These are phyloP conservation scores for Arabidopsis suecica DNA, from an alignment of 345 rosid genomes.

Conservation along the genomic window DNA sequence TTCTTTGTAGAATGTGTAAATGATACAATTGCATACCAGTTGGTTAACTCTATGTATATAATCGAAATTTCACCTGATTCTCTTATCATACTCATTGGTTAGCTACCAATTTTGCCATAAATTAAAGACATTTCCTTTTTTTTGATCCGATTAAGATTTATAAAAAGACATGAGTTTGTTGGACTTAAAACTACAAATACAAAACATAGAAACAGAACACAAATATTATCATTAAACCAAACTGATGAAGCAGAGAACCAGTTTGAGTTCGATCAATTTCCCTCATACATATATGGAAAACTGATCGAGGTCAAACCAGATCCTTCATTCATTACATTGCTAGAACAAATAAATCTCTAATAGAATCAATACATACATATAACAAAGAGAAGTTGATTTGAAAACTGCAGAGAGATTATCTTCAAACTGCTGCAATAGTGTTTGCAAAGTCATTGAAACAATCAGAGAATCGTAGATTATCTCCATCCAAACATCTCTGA, in stretches of 20 bases:
- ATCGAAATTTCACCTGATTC: too few species aligned
- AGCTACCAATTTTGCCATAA: not conserved
- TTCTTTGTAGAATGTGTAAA: too few species aligned
- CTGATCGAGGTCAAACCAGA: slow-evolving; percentile 6
- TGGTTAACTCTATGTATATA: too few species aligned
- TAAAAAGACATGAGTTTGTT: not conserved
- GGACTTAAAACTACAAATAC: not conserved
- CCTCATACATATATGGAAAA: not conserved
- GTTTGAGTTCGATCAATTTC: slow-evolving; percentile 13
- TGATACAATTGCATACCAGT: too few species aligned
- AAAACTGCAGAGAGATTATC: not conserved
- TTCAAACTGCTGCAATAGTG: not conserved
- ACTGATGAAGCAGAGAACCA: not conserved
- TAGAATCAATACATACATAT: not conserved
- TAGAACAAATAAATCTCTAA: not conserved
- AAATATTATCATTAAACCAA: not conserved
- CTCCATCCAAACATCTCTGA: not conserved
- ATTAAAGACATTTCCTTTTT: not conserved
- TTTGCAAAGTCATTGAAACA: not conserved
- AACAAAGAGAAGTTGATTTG: not conserved
- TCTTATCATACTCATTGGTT: not conserved
- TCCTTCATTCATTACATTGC: not conserved
- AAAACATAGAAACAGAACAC: not conserved
- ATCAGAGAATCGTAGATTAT: not conserved
- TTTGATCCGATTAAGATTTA: not conserved